Base-by-base conservation (phyloP, 768 basidiomycete genomes). In the Tricholoma matsutake region DNA sequence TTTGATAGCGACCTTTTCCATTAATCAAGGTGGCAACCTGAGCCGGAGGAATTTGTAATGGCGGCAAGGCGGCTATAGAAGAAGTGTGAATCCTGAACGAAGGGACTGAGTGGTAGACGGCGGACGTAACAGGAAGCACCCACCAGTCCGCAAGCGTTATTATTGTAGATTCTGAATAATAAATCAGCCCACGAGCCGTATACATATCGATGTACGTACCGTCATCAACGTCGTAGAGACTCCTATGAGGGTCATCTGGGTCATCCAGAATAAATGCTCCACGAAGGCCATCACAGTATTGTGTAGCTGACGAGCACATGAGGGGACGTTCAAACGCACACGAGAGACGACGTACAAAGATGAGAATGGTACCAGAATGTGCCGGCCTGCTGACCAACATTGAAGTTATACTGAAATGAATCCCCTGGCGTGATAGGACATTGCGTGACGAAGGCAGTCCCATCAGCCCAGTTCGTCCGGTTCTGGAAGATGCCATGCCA, bases 401-500 rank as follows among this genome's bases (percentile, higher is more conserved):
- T 35, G 61, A 81, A 78, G 4, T 73, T 54, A 63, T 80, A 81
- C 7, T 71, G 57, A 68, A 79, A 80, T 3, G 71, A 74, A 41
- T 75, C 22, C 1, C 64, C 61, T 9, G 78, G 67, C 1, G 68
- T 47, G 45, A 81, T 77, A 0, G 79, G 79, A 64, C 79, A 80
- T 60, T 80, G 78, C 9, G 73, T 76, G 2, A 79, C 67, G 51
- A 68, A 62, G 3, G 73, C 66, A 5, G 70, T 57, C 76, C 80
- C 79, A 59, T 81, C 71, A 16, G 67, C 68, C 68, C 69, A 72
- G 20, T 59, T 64, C 13, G 73, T 71, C 6, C 69, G 65, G 14
- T 72, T 61, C 62, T 82, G 81, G 61, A 75, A 76, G 9, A 82
- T 55, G 20, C 81, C 81, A 61, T 82, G 81, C 81, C 81, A 82